These are phyloP conservation scores for Trichoderma gamsii DNA, from an alignment of 495 filamentous ascomycete species.

Conservation along the genomic window DNA sequence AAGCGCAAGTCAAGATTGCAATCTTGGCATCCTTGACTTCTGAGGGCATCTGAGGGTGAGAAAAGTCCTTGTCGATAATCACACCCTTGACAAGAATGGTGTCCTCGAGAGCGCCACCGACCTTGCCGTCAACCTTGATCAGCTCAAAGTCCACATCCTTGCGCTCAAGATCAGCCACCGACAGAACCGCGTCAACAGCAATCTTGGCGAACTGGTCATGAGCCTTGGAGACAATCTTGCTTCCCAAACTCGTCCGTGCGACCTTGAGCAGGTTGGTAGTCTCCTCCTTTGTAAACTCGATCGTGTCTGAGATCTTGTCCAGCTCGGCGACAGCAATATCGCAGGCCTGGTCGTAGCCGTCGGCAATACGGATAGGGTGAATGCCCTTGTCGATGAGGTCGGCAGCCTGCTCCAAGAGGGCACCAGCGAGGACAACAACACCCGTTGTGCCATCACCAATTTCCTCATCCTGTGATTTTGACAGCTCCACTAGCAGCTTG, in stretches of 20 bases:
- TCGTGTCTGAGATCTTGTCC: conserved; percentile 84
- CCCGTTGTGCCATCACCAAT: conserved; percentile 98
- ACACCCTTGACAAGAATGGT: conserved; percentile 93
- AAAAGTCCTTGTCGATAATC: conserved; percentile 99
- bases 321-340: conserved; percentile 91
- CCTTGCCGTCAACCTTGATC: conserved; percentile 99
- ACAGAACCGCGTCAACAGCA: conserved; percentile 92
- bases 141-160: conserved; percentile 99
- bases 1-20: conserved; percentile 94
- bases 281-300: conserved; percentile 72
- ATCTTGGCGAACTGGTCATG: conserved; percentile 98
- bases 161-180: conserved; percentile 89
- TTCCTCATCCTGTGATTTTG: conserved; percentile 97
- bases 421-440: conserved; percentile 93
- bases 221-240: conserved; percentile 98
- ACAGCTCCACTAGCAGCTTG: conserved; percentile 94
- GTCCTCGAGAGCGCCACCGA: conserved; percentile 92
- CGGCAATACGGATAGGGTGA: conserved; percentile 95
- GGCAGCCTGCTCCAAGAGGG: conserved; percentile 92
- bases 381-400: conserved; percentile 99
- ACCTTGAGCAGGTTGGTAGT: conserved; percentile 84
- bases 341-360: conserved; percentile 95
- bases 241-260: conserved; percentile 91
- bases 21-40: conserved; percentile 92
- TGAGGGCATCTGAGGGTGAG: conserved; percentile 96